Evolutionary conservation across 306 rosid genomes (phyloP), one percentile per base, ranked within the genome.

Genomic region (Vachellia pachyceras): DNA sequence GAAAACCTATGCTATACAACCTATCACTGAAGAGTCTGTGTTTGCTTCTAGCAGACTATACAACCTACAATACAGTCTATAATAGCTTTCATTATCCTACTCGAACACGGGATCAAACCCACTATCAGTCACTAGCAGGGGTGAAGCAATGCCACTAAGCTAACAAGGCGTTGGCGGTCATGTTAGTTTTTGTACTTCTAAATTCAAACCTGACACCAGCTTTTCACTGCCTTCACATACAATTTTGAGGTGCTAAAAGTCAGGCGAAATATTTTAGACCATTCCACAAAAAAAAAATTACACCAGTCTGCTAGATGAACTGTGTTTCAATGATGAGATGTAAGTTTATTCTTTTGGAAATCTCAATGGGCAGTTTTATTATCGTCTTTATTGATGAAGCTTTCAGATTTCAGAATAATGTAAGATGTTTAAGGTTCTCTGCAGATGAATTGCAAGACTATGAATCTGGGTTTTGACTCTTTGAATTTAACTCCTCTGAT

Each of bases 381-480:
- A 68, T 77, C 66, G 49, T 65, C 70, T 35, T 73, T 25, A 79
- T 69, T 61, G 65, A 64, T 61, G 61, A 44, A 52, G 46, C 17
- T 7, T 17, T 18, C n/a, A 63, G 58, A 72, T 7, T 17, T 11
- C n/a, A 70, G 58, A 72, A 55, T 50, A 54, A 64, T 69, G 60
- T 7, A 6, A 22, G 29, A 41, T 63, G 42, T 58, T 52, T 44
- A 60, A 39, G 72, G 49, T 36, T 52, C 13, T 10, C 8, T 18
- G 55, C 44, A 44, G 40, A 61, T 50, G 63, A 68, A 20, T 84
- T 40, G 69, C 10, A 64, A 52, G 37, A 47, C 75, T 20, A 35
- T 70, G 78, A 14, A 50, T 76, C 63, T 76, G 64, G 78, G 39
- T 61, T 35, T 50, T 69, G 40, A 42, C 76, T 74, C 73, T 77